phyloP scores from a whole-genome alignment of 148 eudicot species.

The Polygonum maritimum region DNA sequence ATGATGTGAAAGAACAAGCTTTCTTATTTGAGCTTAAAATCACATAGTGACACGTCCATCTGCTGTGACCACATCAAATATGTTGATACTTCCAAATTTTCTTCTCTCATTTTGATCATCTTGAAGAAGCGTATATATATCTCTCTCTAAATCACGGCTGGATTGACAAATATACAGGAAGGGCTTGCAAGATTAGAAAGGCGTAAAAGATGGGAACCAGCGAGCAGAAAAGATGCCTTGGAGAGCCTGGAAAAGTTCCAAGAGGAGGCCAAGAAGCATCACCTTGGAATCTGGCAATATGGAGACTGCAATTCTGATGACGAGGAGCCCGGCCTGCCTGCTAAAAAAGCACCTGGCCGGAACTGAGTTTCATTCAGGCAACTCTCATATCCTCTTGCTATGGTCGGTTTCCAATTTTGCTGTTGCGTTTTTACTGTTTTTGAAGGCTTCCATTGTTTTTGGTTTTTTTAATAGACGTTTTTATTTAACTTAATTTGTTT shows the following conservation, averaged over 20 bases:
- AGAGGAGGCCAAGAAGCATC: constrained; percentile 50
- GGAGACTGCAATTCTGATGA: constrained; percentile 84
- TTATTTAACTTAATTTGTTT: not conserved
- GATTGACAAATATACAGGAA: constrained; percentile 35
- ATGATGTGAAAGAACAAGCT: too few relatives aligned
- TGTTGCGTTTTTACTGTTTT: constrained; percentile 2
- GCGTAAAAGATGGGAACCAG: constrained; percentile 49
- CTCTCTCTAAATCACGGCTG: not conserved
- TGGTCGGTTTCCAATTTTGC: constrained; percentile 3
- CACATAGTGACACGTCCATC: too few relatives aligned
- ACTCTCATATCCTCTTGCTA: not conserved
- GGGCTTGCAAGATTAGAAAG: constrained; percentile 84
- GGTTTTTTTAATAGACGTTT: not conserved
- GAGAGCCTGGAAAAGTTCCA: constrained; percentile 69
- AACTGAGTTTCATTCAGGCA: constrained; percentile 22
- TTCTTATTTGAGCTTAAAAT: too few relatives aligned
- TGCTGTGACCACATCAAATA: too few relatives aligned
- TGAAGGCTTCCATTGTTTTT: constrained; percentile 2
- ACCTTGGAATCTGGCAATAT: constrained; percentile 77
- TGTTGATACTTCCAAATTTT: not conserved
- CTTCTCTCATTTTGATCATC: not conserved
- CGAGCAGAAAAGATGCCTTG: constrained; percentile 37
- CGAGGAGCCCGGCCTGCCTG: constrained; percentile 57
- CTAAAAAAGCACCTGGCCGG: constrained; percentile 60
- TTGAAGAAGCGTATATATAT: not conserved